phyloP scores from a whole-genome alignment of 495 filamentous ascomycete species.

The Penicillium turbatum region DNA sequence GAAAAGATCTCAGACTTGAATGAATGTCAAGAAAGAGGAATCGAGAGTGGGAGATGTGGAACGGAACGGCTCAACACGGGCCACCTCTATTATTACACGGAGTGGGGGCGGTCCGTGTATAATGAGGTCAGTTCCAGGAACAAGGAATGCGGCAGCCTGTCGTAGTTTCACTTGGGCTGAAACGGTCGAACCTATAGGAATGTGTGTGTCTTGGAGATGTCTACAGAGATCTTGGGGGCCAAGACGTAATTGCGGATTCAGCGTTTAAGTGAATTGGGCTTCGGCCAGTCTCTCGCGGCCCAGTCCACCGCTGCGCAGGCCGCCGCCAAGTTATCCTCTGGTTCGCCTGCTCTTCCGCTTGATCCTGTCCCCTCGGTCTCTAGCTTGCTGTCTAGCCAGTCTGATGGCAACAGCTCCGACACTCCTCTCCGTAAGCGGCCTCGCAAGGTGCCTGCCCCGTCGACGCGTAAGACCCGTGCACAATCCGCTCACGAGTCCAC shows the following conservation, averaged over 20 bases:
- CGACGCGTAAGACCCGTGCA: no score
- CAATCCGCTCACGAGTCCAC: no score
- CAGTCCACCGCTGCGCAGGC: no score
- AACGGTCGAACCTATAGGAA: background rate
- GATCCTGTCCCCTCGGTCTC: no score
- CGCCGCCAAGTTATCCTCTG: no score
- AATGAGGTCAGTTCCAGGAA: constrained; percentile 2
- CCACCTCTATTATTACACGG: background rate
- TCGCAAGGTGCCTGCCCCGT: no score
- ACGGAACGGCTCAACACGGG: background rate
- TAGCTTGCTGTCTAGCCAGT: no score
- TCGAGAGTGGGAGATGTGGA: background rate
- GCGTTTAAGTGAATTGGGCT: constrained; percentile 1
- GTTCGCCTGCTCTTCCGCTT: no score
- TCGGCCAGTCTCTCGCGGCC: no score
- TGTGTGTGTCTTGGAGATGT: background rate
- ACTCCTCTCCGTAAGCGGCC: no score
- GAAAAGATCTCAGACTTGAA: background rate
- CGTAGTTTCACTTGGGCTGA: background rate
- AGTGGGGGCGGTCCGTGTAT: background rate
- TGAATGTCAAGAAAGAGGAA: background rate
- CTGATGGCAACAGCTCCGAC: no score
- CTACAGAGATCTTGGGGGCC: background rate
- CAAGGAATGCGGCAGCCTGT: constrained; percentile 3
- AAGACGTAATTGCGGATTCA: constrained; percentile 1